Evolutionary conservation across 768 basidiomycete species (phyloP).

Genomic region (Kwoniella bestiolae): DNA sequence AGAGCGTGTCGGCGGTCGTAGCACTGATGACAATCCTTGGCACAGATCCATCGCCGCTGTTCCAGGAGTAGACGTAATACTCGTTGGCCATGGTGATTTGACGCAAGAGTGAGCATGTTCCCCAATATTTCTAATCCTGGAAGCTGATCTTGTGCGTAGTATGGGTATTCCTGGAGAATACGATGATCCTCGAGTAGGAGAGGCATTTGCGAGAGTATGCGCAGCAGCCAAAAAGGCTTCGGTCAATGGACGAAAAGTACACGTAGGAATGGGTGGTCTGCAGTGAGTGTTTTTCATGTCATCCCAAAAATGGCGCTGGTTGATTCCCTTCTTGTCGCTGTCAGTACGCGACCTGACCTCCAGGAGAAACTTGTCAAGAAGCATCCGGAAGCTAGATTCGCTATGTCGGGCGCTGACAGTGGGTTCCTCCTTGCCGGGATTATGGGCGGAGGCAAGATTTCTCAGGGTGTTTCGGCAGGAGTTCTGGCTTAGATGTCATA

Average conservation of each 20-base stretch:
- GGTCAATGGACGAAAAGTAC: conserved; percentile 25
- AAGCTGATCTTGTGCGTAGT: too few species aligned
- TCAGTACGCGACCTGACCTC: conserved; percentile 33
- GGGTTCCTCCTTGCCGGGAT: background rate
- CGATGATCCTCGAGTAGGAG: conserved; percentile 26
- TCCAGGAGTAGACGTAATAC: conserved; percentile 35
- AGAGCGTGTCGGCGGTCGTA: too few species aligned
- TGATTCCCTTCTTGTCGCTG: too few species aligned
- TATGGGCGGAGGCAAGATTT: background rate
- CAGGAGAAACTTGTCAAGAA: conserved; percentile 36
- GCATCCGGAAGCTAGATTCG: conserved; percentile 17
- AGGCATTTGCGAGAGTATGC: conserved; percentile 27
- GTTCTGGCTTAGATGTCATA: background rate
- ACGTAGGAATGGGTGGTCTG: conserved; percentile 40
- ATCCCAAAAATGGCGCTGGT: too few species aligned
- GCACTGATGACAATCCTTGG: too few species aligned
- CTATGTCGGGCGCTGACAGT: conserved; percentile 3
- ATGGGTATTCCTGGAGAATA: conserved; percentile 44
- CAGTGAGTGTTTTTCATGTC: conserved; percentile 21
- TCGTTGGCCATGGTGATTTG: conserved; percentile 37
- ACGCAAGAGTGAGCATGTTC: conserved; percentile 43
- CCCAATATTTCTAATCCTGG: too few species aligned
- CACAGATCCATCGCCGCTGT: conserved; percentile 42
- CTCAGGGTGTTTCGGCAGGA: background rate
- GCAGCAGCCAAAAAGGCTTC: conserved; percentile 34